These are phyloP conservation scores for Bipolaris sorokiniana DNA, from an alignment of 2,329 filamentous ascomycete genomes.

Conservation along the genomic window DNA sequence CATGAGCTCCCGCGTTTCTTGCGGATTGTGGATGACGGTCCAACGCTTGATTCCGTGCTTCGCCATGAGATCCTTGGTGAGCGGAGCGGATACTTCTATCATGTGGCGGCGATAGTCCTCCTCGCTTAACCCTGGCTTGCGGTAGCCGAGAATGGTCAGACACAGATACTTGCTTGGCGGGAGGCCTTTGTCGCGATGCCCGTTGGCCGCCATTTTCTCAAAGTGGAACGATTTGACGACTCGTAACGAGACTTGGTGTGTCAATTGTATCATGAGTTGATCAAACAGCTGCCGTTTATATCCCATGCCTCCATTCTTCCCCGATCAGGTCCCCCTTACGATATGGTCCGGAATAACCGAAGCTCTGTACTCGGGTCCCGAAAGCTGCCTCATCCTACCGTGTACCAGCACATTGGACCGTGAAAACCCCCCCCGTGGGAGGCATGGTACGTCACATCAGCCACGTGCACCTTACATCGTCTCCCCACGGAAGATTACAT, in stretches of 20 bases:
- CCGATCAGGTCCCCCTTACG: background rate
- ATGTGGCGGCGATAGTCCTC: slow-evolving; percentile 58
- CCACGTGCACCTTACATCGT: background rate
- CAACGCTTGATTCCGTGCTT: slow-evolving; percentile 58
- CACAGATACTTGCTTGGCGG: slow-evolving; percentile 44
- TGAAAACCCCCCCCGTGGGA: background rate
- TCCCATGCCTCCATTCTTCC: background rate
- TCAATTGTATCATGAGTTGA: background rate
- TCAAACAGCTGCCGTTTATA: background rate
- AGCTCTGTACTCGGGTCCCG: background rate
- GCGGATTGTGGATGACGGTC: slow-evolving; percentile 55
- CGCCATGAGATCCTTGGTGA: slow-evolving; percentile 57
- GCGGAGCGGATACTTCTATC: slow-evolving; percentile 54
- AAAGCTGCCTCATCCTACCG: background rate
- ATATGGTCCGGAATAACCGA: background rate
- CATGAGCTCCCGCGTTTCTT: slow-evolving; percentile 46
- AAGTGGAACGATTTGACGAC: background rate
- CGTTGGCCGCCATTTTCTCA: background rate
- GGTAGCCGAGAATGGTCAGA: slow-evolving; percentile 58
- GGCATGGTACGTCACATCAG: background rate
- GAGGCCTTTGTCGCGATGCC: background rate
- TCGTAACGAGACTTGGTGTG: background rate
- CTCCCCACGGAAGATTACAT: background rate
- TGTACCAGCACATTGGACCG: background rate
- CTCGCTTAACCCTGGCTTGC: slow-evolving; percentile 56